Base-by-base conservation (phyloP, 768 basidiomycete species). In the Amanita jacksonii region DNA sequence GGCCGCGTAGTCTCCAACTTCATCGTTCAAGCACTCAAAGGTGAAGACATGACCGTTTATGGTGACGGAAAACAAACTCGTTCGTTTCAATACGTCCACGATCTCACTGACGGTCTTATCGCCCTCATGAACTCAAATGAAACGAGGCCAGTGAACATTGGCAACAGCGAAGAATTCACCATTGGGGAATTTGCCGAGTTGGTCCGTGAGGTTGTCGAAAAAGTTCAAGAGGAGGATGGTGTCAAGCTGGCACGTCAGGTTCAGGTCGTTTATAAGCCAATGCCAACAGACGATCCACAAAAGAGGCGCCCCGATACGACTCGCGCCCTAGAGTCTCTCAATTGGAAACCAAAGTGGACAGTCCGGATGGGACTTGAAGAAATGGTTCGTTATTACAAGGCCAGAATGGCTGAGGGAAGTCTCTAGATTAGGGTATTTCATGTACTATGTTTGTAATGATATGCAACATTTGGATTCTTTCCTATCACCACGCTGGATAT, bases 1-100 rank as follows among this genome's bases (percentile, higher is more conserved):
- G 96, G 96, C 10, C 88, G 96, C 46, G 93, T 99, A 52, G 96
- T 99, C 20, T 94, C 91, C 57, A 99, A 99, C 69, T 99, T 99
- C 64, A 94, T 96, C 60, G 87, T 98, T 41, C 93, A 97, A 56
- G 96, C 96, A 12, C 78, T 99, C 43, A 86, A 83, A 55, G 93
- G 91, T 39, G 84, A 98, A 64, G 88, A 97, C 64, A 85, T 99
- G 75, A 97, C 93, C 37, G 90, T 97, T 35, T 94, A 93, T 59
- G 90, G 92, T 41, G 91, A 97, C 58, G 91, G 91, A 52, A 78
- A 66, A 34, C 91, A 94, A 68, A 93, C 91, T 16, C 85, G 91
- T 48, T 94, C 92, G 9, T 92, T 94, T 79, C 92, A 94, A 67
- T 99, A 94, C 66, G 82, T 99, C 48, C 96, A 99, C 69, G 96